Evolutionary conservation across 2,329 filamentous ascomycete genomes (phyloP).

Genomic region (Triangularia verruculosa): DNA sequence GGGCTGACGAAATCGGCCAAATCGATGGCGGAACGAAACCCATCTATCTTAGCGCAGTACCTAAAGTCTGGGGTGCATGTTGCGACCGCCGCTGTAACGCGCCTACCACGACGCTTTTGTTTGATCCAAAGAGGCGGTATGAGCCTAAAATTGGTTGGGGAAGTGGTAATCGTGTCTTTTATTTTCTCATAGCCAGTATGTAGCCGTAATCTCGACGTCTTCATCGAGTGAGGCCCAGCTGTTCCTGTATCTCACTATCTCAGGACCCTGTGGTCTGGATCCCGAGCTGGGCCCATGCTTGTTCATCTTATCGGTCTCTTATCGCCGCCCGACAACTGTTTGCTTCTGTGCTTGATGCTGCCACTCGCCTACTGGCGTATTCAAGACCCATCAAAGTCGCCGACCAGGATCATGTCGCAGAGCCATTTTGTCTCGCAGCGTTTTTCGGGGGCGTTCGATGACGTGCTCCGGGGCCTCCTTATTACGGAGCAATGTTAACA

Average conservation of each 20-base stretch:
- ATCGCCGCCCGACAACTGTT: not conserved
- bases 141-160: not conserved
- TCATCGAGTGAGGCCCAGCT: not conserved
- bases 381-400: not conserved
- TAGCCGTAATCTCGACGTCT: not conserved
- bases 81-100: constrained; percentile 8
- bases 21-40: constrained; percentile 25
- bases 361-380: not conserved
- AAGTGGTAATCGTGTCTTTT: not conserved
- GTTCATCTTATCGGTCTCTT: not conserved
- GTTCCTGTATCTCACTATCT: not conserved
- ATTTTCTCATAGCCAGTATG: not conserved
- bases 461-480: not conserved
- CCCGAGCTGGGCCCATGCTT: not conserved
- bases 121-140: not conserved
- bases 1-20: constrained; percentile 29
- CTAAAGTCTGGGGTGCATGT: constrained; percentile 14
- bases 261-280: not conserved
- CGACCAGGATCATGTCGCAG: not conserved
- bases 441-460: not conserved
- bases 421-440: not conserved
- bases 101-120: constrained; percentile 1
- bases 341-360: not conserved
- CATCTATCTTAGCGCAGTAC: constrained; percentile 6
- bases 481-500: not conserved